A percentile compares a stretch with the other conserved stretches of the same genome.
Evolutionary conservation across 306 rosid genomes (phyloP).

Genomic region (Castanea sativa): DNA sequence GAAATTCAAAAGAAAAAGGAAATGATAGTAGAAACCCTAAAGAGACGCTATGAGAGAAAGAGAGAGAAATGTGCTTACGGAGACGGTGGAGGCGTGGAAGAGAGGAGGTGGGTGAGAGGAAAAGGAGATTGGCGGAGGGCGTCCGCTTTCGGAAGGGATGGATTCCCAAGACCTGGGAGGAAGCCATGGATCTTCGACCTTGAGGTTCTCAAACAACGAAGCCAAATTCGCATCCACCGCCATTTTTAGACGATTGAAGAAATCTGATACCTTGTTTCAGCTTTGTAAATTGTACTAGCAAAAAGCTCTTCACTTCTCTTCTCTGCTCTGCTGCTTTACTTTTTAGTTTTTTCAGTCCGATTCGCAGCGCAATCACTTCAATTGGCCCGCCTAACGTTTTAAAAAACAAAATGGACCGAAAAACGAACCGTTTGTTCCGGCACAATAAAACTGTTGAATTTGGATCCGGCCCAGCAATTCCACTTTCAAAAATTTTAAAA

Average conservation of each 20-base stretch:
- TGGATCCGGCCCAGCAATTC: too few relatives aligned
- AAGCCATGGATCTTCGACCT: slow-evolving; percentile 71
- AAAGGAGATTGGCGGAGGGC: not conserved
- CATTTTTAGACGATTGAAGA: slow-evolving; percentile 3
- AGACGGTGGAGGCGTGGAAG: slow-evolving; percentile 46
- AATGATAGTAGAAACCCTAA: not conserved
- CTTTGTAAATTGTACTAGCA: too few relatives aligned
- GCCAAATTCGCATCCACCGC: slow-evolving; percentile 50
- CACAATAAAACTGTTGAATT: too few relatives aligned
- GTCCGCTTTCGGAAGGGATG: slow-evolving; percentile 55
- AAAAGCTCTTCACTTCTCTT: too few relatives aligned
- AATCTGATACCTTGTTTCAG: too few relatives aligned
- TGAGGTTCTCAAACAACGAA: slow-evolving; percentile 56
- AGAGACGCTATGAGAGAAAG: not conserved
- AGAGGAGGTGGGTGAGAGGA: slow-evolving; percentile 25
- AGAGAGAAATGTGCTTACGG: slow-evolving; percentile 48
- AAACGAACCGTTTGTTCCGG: too few relatives aligned
- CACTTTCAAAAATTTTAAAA: too few relatives aligned
- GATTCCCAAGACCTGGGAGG: slow-evolving; percentile 85
- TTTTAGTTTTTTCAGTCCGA: too few relatives aligned
- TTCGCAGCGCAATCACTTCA: too few relatives aligned
- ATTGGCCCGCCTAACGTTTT: too few relatives aligned
- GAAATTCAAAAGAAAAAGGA: not conserved
- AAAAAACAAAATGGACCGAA: too few relatives aligned
- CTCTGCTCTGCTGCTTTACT: too few relatives aligned